Evolutionary conservation across 306 rosid genomes (phyloP).

Genomic region (Morella rubra): DNA sequence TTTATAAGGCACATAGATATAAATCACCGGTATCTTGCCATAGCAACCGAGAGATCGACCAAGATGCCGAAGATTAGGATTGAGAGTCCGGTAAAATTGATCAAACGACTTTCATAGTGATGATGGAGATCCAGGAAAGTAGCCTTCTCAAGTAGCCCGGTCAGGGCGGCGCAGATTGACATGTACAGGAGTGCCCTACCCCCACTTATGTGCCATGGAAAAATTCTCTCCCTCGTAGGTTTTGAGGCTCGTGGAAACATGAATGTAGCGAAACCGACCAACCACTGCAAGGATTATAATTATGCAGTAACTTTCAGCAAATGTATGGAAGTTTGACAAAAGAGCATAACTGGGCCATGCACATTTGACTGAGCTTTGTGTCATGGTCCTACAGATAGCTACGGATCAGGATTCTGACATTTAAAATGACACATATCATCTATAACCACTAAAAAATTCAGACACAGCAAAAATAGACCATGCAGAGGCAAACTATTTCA

Average conservation of each 20-base stretch:
- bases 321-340: neutral
- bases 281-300: conserved; percentile 50
- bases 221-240: neutral
- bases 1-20: neutral
- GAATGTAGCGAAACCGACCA: conserved; percentile 50
- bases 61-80: conserved; percentile 76
- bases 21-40: conserved; percentile 22
- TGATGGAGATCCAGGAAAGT: conserved; percentile 20
- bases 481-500: too few relatives aligned
- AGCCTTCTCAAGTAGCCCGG: conserved; percentile 68
- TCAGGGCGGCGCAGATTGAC: conserved; percentile 73
- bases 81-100: conserved; percentile 61
- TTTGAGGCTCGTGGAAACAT: conserved; percentile 36
- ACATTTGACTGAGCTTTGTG: neutral
- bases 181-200: conserved; percentile 70
- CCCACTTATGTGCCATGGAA: conserved; percentile 58
- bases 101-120: conserved; percentile 33
- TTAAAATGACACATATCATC: too few relatives aligned
- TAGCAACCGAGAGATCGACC: conserved; percentile 49
- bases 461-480: too few relatives aligned
- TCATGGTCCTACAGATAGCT: neutral
- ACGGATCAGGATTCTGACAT: too few relatives aligned
- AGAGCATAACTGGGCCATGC: too few relatives aligned
- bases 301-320: neutral
- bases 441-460: too few relatives aligned